Evolutionary conservation across 179 eudicot genomes (phyloP).

Genomic region (Silene noctiflora): DNA sequence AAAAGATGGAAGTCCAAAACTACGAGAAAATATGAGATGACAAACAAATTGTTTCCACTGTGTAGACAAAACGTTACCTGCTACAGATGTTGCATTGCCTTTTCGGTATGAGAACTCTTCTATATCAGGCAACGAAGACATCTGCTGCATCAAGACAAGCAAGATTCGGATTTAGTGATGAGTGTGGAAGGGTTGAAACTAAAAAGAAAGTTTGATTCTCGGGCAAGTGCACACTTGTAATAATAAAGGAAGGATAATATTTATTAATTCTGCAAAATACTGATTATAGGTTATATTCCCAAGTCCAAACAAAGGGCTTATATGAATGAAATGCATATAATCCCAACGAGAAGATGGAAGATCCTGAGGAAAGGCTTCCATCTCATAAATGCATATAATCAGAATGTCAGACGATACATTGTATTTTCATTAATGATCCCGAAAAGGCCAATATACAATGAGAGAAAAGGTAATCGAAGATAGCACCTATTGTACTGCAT

Average conservation of each 20-base stretch:
- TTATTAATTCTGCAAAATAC: not conserved
- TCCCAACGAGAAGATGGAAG: not conserved
- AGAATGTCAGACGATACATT: not conserved
- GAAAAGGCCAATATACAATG: too few species aligned
- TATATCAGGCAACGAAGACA: constrained; percentile 60
- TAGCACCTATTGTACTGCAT: not conserved
- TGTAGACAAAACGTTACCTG: constrained; percentile 9
- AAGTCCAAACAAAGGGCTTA: not conserved
- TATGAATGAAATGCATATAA: not conserved
- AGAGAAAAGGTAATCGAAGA: not conserved
- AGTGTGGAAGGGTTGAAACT: not conserved
- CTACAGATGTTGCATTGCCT: constrained; percentile 18
- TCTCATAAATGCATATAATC: not conserved
- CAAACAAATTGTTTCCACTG: constrained; percentile 12
- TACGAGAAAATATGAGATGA: not conserved
- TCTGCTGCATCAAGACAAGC: constrained; percentile 49
- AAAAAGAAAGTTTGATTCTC: not conserved
- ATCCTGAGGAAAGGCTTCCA: too few species aligned
- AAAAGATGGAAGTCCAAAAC: not conserved
- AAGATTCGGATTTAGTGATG: constrained; percentile 3
- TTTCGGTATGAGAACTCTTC: constrained; percentile 75
- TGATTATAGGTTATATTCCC: not conserved
- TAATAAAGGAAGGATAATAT: not conserved
- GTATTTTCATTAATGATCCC: not conserved
- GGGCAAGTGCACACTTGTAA: not conserved